Evolutionary conservation across 768 basidiomycete genomes (phyloP), one percentile per base, ranked within the genome.

Genomic region (Auriscalpium orientale): DNA sequence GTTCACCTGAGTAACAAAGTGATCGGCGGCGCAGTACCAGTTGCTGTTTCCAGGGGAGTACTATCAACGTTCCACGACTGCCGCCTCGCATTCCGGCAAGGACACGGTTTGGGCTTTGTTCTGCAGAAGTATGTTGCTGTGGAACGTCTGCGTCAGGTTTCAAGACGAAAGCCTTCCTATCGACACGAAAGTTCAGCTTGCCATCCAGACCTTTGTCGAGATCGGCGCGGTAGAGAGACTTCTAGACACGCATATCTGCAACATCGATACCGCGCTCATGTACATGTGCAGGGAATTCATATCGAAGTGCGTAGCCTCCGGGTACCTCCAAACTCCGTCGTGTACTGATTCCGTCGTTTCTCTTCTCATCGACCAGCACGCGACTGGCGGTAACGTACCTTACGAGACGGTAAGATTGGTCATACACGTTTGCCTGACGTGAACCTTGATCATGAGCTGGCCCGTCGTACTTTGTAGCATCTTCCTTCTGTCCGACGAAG

Each of bases 91-190:
- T 36, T 84, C 84, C 16, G 77, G 83, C 15, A 91, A 89, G 66
- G 86, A 91, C 58, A 83, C 84, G 15, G 77, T 91, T 1, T 91
- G 89, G 89, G 89, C 87, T 0, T 72, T 91, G 28, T 89, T 89
- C 63, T 89, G 87, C 69, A 82, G 89, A 36, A 82, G 82, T 65
- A 87, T 91, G 85, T 76, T 91, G 10, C 73, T 91, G 4, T 91
- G 88, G 87, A 86, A 81, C 62, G 85, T 83, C 64, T 84, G 81
- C 60, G 75, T 77, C 49, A 80, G 81, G 3, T 71, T 83, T 28
- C 66, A 78, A 50, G 72, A 74, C 54, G 73, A 74, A 12, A 61
- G 63, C 0, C 73, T 74, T 55, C 67, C 71, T 11, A 72, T 72
- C 20, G 79, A 83, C 36, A 79, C 80, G n/a, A 78, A 79, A 46